Conservation (phyloP, 805 yeast genomes). For the Cyberlindnera suaveolens region DNA sequence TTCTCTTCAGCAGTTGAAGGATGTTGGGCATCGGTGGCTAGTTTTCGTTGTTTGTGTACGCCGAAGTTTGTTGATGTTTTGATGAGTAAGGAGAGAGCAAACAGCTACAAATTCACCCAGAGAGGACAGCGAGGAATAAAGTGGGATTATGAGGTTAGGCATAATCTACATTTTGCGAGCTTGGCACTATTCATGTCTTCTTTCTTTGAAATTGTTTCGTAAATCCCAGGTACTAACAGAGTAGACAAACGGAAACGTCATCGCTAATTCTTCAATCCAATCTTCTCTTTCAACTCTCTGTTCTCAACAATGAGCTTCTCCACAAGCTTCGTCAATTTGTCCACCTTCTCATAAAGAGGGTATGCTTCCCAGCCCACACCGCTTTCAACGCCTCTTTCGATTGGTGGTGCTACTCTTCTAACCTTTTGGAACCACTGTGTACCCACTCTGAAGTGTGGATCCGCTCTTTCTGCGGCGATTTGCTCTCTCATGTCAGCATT, state of each 20-base stretch:
- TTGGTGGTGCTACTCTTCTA: slow-evolving; percentile 49
- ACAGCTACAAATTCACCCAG: too few relatives aligned
- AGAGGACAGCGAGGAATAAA: too few relatives aligned
- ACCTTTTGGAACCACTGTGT: slow-evolving; percentile 48
- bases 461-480: slow-evolving; percentile 56
- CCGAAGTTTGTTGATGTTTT: too few relatives aligned
- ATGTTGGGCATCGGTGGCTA: slow-evolving; percentile 4
- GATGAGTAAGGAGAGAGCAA: too few relatives aligned
- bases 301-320: slow-evolving; percentile 18
- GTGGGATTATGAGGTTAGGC: too few relatives aligned
- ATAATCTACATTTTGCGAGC: too few relatives aligned
- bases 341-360: slow-evolving; percentile 47
- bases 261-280: background rate
- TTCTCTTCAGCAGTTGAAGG: slow-evolving; percentile 6
- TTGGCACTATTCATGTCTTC: too few relatives aligned
- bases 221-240: too few relatives aligned
- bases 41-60: too few relatives aligned
- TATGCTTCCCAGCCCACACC: slow-evolving; percentile 64
- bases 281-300: slow-evolving; percentile 11
- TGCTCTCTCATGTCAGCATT: slow-evolving; percentile 42
- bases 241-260: too few relatives aligned
- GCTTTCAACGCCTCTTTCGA: slow-evolving; percentile 42
- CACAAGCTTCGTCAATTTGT: slow-evolving; percentile 23
- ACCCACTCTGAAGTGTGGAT: slow-evolving; percentile 59
- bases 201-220: too few relatives aligned